These are phyloP conservation scores for Teunomyces tritomae DNA, from an alignment of 805 yeast genomes.

Conservation along the genomic window DNA sequence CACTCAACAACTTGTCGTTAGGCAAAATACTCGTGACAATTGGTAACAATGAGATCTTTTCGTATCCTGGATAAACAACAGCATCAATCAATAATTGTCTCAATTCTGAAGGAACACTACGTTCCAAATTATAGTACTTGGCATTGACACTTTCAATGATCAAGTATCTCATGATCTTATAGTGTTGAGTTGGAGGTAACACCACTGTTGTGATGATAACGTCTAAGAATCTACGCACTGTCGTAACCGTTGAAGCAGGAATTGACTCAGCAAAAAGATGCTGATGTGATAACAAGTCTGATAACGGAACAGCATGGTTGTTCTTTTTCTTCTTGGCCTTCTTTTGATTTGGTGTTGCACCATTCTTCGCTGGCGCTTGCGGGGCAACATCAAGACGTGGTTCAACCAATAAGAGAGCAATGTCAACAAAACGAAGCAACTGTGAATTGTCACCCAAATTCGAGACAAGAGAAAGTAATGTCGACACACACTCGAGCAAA, in stretches of 20 bases:
- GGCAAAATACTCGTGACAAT: constrained; percentile 56
- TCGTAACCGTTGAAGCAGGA: constrained; percentile 30
- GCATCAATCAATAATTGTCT: constrained; percentile 44
- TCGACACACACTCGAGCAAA: constrained; percentile 23
- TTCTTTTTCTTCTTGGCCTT: constrained; percentile 43
- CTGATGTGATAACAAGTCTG: constrained; percentile 68
- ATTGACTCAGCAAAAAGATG: constrained; percentile 49
- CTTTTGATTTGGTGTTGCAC: constrained; percentile 11
- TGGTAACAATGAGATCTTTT: constrained; percentile 66
- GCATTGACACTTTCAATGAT: constrained; percentile 34
- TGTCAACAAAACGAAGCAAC: constrained; percentile 57
- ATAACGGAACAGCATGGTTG: constrained; percentile 47
- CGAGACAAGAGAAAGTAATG: constrained; percentile 29
- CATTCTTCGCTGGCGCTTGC: background rate
- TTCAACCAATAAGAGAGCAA: constrained; percentile 44
- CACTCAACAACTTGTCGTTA: constrained; percentile 50
- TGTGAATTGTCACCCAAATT: constrained; percentile 48
- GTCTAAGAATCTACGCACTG: constrained; percentile 47
- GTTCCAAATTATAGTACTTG: constrained; percentile 20
- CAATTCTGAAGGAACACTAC: constrained; percentile 31
- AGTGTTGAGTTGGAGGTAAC: constrained; percentile 62
- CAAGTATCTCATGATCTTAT: constrained; percentile 46
- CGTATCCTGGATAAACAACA: constrained; percentile 68
- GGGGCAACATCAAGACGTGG: constrained; percentile 26
- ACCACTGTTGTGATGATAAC: constrained; percentile 46